Conservation (phyloP, 257 asterid species). For the Misopates orontium region DNA sequence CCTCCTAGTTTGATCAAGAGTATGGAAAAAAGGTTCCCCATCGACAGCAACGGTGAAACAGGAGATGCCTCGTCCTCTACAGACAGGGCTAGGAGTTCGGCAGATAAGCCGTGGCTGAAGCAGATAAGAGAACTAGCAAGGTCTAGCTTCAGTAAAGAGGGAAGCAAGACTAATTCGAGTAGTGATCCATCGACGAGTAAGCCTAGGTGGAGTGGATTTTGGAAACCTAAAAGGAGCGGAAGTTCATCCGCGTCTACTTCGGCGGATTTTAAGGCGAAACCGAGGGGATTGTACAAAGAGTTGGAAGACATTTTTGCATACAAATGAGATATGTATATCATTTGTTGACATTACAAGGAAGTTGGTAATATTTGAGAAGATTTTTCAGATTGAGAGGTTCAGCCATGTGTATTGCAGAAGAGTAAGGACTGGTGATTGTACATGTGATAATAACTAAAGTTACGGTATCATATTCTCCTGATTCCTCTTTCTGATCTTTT, state of each 20-base stretch:
- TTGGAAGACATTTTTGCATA: conserved; percentile 84
- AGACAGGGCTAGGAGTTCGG: conserved; percentile 43
- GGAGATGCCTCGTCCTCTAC: conserved; percentile 34
- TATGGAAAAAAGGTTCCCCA: conserved; percentile 39
- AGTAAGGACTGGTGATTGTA: too few relatives aligned
- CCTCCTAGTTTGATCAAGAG: conserved; percentile 49
- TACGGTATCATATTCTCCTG: too few relatives aligned
- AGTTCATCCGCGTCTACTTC: conserved; percentile 67
- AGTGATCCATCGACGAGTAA: conserved; percentile 72
- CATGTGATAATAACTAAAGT: too few relatives aligned
- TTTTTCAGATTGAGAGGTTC: too few relatives aligned
- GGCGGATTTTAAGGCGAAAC: conserved; percentile 55
- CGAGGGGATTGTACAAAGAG: conserved; percentile 63
- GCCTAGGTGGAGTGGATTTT: conserved; percentile 55
- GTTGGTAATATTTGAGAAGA: too few relatives aligned
- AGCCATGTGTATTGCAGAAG: too few relatives aligned
- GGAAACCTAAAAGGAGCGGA: conserved; percentile 62
- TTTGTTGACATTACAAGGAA: too few relatives aligned
- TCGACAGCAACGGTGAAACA: conserved; percentile 36
- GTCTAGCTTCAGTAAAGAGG: conserved; percentile 46
- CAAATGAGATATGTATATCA: conserved; percentile 35
- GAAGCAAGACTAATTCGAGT: conserved; percentile 26
- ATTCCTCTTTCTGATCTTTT: too few relatives aligned
- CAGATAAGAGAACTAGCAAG: conserved; percentile 73
- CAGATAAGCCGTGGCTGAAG: conserved; percentile 71